phyloP scores from a whole-genome alignment of 768 basidiomycete species.

The Vararia minispora region DNA sequence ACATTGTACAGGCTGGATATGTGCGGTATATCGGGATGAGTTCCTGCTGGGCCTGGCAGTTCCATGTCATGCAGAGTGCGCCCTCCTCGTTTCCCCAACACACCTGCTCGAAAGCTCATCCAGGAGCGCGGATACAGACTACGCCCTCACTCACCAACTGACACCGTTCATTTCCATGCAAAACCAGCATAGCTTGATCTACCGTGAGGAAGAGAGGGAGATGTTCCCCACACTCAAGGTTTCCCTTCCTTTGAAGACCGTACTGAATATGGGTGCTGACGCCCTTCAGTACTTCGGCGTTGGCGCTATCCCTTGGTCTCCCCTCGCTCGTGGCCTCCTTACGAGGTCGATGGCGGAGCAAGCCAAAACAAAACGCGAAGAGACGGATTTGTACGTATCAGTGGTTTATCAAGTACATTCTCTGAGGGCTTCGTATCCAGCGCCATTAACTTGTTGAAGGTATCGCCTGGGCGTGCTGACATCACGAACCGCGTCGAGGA shows the following conservation, averaged over 20 bases:
- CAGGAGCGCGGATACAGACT: not conserved
- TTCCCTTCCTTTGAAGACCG: too few species aligned
- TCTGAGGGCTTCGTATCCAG: too few species aligned
- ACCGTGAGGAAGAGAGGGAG: not conserved
- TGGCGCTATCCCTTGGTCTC: constrained; percentile 31
- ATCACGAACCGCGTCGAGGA: constrained; percentile 20
- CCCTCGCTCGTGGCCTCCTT: constrained; percentile 21
- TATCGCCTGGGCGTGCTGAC: too few species aligned
- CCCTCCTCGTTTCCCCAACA: not conserved
- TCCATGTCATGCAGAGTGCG: not conserved
- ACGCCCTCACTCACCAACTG: not conserved
- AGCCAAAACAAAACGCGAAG: constrained; percentile 6
- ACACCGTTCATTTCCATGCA: constrained; percentile 1
- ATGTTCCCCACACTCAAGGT: not conserved
- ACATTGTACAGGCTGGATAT: not conserved
- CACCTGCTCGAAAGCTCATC: not conserved
- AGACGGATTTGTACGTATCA: constrained; percentile 1
- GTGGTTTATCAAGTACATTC: too few species aligned
- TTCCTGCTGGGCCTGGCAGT: constrained; percentile 2
- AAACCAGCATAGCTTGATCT: not conserved
- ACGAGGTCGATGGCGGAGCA: constrained; percentile 16
- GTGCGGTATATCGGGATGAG: constrained; percentile 1
- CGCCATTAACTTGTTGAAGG: too few species aligned
- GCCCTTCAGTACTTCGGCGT: constrained; percentile 21
- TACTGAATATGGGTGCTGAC: too few species aligned